A percentile compares a stretch with the other conserved stretches of the same genome.
Conservation (phyloP, 108 stramenopile species). For the Parietichytrium sp. region DNA sequence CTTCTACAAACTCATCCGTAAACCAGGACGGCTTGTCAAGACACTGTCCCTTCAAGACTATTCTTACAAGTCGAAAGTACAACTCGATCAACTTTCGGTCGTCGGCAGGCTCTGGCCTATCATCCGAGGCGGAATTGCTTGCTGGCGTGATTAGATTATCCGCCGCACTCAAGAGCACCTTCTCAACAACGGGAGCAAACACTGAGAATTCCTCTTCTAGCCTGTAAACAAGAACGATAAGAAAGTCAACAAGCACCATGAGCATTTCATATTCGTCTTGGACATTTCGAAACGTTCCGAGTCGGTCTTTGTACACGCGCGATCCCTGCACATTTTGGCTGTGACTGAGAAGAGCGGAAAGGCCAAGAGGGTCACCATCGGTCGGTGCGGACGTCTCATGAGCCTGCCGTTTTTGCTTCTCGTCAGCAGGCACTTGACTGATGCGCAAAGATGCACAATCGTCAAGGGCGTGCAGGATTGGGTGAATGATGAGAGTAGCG, state of each 20-base stretch:
- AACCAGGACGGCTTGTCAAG: not conserved
- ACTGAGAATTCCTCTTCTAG: conserved; percentile 26
- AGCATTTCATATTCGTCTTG: no score
- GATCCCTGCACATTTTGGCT: not conserved
- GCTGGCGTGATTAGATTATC: not conserved
- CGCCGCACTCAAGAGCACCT: not conserved
- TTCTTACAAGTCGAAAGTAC: not conserved
- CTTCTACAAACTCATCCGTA: not conserved
- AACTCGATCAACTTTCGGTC: no score
- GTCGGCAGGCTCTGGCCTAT: no score
- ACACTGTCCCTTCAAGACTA: not conserved
- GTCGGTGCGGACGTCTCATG: not conserved
- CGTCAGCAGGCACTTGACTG: no score
- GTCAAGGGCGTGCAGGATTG: conserved; percentile 5
- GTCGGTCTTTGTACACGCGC: not conserved
- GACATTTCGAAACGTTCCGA: no score
- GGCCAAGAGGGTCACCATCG: no score
- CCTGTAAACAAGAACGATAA: not conserved
- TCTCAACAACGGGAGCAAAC: not conserved
- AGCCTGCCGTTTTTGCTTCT: no score
- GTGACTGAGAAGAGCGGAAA: no score
- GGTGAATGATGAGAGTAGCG: conserved; percentile 12
- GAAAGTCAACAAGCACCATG: not conserved
- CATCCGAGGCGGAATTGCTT: not conserved
- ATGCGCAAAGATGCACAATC: not conserved